Percentiles rank a stretch among this genome's conserved stretches.
Conservation (phyloP, 1,284 basidiomycete species). For the Irpex lacteus region DNA sequence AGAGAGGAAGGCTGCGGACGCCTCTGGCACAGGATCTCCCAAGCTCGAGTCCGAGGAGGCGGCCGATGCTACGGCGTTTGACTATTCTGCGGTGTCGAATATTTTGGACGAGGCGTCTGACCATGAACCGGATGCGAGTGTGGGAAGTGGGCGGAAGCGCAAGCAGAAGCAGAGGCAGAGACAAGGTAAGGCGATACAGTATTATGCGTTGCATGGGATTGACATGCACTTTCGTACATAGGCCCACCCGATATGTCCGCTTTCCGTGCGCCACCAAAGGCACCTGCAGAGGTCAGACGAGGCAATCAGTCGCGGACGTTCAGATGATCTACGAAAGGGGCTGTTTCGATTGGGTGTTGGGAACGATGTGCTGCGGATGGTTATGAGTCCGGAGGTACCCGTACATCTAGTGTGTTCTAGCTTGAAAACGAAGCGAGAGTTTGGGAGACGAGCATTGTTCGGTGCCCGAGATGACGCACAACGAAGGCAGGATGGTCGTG, state of each 20-base stretch:
- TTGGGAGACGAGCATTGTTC: background rate
- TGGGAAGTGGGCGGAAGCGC: constrained; percentile 44
- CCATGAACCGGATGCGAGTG: constrained; percentile 34
- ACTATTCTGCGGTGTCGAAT: constrained; percentile 74
- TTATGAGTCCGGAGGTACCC: background rate
- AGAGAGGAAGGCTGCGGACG: background rate
- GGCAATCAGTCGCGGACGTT: constrained; percentile 75
- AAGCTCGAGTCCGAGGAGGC: constrained; percentile 19
- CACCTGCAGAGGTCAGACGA: constrained; percentile 62
- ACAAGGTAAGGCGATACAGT: constrained; percentile 39
- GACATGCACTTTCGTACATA: background rate
- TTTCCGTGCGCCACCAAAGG: constrained; percentile 67
- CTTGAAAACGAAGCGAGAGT: background rate
- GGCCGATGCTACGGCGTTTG: constrained; percentile 43
- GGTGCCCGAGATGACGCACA: background rate
- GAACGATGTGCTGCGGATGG: background rate
- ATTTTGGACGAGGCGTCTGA: constrained; percentile 69
- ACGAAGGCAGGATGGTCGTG: background rate
- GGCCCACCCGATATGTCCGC: constrained; percentile 45
- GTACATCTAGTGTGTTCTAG: background rate
- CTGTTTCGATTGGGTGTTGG: background rate
- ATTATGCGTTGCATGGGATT: constrained; percentile 1
- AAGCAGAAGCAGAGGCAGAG: constrained; percentile 33
- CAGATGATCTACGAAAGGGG: constrained; percentile 33
- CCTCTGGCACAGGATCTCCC: constrained; percentile 24